These are phyloP conservation scores for Penstemon barbatus DNA, from an alignment of 257 asterid genomes.

Conservation along the genomic window DNA sequence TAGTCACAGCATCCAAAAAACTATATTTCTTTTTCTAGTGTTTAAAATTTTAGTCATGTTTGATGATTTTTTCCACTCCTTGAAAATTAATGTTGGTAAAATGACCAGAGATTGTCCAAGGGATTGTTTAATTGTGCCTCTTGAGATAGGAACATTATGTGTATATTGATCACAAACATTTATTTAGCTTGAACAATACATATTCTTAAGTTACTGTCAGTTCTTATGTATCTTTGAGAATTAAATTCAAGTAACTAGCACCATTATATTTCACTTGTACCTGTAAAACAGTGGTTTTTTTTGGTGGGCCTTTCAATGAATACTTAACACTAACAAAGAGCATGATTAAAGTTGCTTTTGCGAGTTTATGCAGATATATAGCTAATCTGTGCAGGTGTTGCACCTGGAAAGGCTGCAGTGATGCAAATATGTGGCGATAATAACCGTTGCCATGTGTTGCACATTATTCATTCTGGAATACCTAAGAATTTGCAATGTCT, in stretches of 20 bases:
- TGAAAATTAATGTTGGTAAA: background rate
- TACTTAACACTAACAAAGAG: background rate
- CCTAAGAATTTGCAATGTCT: slow-evolving; percentile 60
- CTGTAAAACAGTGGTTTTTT: background rate
- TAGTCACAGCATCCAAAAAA: too few relatives aligned
- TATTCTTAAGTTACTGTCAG: background rate
- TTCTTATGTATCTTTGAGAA: slow-evolving; percentile 12
- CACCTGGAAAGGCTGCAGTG: slow-evolving; percentile 88
- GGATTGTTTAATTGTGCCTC: background rate
- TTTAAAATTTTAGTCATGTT: background rate
- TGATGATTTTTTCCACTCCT: background rate
- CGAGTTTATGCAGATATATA: slow-evolving; percentile 24
- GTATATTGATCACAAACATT: background rate
- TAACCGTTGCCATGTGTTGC: slow-evolving; percentile 66
- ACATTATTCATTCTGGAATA: slow-evolving; percentile 76
- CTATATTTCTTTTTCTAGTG: background rate
- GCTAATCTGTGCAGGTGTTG: slow-evolving; percentile 52
- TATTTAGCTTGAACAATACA: background rate
- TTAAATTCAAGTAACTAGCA: background rate
- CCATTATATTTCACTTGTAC: background rate
- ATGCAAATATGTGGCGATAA: slow-evolving; percentile 84
- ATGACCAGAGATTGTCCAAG: background rate
- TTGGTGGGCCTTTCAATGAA: slow-evolving; percentile 1
- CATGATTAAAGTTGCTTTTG: slow-evolving; percentile 7
- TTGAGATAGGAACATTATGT: slow-evolving; percentile 13